Conservation (phyloP, 2,329 filamentous ascomycete species). For the Botryosphaeria dothidea region DNA sequence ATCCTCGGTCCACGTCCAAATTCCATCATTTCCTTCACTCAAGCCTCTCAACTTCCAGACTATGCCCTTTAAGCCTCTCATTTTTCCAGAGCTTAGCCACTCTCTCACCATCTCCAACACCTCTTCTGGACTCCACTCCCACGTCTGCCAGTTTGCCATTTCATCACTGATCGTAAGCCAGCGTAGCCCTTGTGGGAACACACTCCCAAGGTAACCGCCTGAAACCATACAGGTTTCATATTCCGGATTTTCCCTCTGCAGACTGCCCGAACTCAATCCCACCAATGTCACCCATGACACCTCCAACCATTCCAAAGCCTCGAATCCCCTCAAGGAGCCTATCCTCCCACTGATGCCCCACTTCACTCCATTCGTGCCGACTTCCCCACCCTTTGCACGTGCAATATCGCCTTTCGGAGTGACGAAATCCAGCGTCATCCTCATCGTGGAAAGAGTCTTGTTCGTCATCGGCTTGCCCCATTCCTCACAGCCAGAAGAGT, state of each 20-base stretch:
- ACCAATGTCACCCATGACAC: background rate
- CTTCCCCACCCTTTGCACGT: background rate
- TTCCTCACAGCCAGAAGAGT: background rate
- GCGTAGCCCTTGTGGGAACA: background rate
- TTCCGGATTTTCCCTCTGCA: background rate
- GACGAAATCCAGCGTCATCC: background rate
- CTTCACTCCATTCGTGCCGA: too few relatives aligned
- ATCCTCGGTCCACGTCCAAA: background rate
- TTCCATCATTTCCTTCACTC: background rate
- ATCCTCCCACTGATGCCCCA: background rate
- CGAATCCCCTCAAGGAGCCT: background rate
- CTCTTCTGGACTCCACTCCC: background rate
- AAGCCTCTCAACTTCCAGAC: background rate
- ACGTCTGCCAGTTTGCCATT: background rate
- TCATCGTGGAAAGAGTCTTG: background rate
- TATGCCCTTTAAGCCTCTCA: background rate
- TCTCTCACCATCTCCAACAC: background rate
- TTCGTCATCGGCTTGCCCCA: background rate
- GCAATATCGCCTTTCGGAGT: background rate
- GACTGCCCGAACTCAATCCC: background rate
- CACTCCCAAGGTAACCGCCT: background rate
- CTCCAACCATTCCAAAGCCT: background rate
- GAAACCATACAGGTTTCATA: too few relatives aligned
- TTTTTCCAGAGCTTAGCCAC: background rate
- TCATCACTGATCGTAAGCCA: background rate